phyloP scores from a whole-genome alignment of 2,329 filamentous ascomycete genomes.

The Pseudogymnoascus sp. region DNA sequence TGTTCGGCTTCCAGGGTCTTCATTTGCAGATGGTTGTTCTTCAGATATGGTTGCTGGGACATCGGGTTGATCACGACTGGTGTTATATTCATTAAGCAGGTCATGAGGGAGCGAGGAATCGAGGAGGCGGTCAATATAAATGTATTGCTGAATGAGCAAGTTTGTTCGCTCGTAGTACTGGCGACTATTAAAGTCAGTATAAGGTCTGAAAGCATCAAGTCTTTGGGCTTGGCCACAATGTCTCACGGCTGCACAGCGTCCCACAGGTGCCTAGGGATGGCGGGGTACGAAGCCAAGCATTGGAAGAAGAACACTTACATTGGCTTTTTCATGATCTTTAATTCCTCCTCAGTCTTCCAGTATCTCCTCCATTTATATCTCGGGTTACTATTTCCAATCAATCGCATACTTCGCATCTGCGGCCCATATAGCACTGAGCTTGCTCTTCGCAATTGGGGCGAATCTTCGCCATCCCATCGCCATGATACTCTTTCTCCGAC shows the following conservation, averaged over 20 bases:
- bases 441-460: slow-evolving; percentile 49
- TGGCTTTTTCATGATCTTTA: slow-evolving; percentile 64
- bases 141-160: slow-evolving; percentile 80
- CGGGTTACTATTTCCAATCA: slow-evolving; percentile 85
- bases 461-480: slow-evolving; percentile 18
- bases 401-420: slow-evolving; percentile 72
- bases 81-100: slow-evolving; percentile 80
- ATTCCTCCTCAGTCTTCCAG: slow-evolving; percentile 72
- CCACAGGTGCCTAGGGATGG: background rate
- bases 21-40: slow-evolving; percentile 39
- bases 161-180: slow-evolving; percentile 88
- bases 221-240: background rate
- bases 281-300: background rate
- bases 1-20: slow-evolving; percentile 18
- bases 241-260: background rate
- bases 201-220: background rate
- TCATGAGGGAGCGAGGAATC: slow-evolving; percentile 91
- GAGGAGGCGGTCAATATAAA: slow-evolving; percentile 85
- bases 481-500: background rate
- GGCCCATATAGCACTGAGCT: slow-evolving; percentile 57
- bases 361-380: slow-evolving; percentile 82
- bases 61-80: slow-evolving; percentile 42
- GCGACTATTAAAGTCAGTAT: slow-evolving; percentile 41
- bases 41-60: slow-evolving; percentile 73
- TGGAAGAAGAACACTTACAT: slow-evolving; percentile 41